These are phyloP conservation scores for Paramecium caudatum DNA, from an alignment of 73 alveolate species.

Conservation along the genomic window DNA sequence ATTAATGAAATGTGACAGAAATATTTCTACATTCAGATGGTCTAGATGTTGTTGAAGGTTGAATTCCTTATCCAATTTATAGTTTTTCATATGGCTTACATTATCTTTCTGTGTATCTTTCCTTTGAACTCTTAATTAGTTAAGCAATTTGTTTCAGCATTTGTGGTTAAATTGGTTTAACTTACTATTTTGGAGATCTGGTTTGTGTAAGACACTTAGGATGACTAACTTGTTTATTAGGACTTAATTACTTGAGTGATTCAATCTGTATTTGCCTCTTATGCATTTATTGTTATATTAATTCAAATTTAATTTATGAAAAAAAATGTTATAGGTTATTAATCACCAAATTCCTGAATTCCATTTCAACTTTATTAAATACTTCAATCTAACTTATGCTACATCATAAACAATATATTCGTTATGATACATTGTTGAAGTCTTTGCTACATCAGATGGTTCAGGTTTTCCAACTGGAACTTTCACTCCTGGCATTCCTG, in stretches of 20 bases:
- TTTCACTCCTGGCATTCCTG: slow-evolving; percentile 85
- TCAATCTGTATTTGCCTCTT: slow-evolving; percentile 10
- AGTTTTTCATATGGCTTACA: not conserved
- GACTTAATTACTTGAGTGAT: not conserved
- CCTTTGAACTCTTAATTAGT: slow-evolving; percentile 42
- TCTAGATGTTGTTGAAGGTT: slow-evolving; percentile 58
- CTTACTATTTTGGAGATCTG: slow-evolving; percentile 55
- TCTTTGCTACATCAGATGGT: slow-evolving; percentile 49
- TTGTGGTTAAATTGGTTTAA: not conserved
- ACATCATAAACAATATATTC: slow-evolving; percentile 95
- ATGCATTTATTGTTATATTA: slow-evolving; percentile 30
- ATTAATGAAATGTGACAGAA: slow-evolving; percentile 64
- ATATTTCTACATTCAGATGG: slow-evolving; percentile 1
- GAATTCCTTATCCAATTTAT: not conserved
- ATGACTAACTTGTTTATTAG: slow-evolving; percentile 23
- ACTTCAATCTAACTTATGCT: slow-evolving; percentile 60
- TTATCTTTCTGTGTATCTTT: slow-evolving; percentile 34
- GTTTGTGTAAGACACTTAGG: slow-evolving; percentile 59
- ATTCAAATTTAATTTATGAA: slow-evolving; percentile 31
- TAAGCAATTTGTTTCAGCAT: slow-evolving; percentile 1
- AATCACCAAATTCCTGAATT: slow-evolving; percentile 19
- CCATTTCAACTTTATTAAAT: slow-evolving; percentile 62
- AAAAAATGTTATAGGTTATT: too few relatives aligned
- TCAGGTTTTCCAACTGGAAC: slow-evolving; percentile 87
- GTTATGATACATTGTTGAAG: slow-evolving; percentile 85